phyloP scores from a whole-genome alignment of 768 basidiomycete species.

The Tylopilus plumbeoviolaceoides region DNA sequence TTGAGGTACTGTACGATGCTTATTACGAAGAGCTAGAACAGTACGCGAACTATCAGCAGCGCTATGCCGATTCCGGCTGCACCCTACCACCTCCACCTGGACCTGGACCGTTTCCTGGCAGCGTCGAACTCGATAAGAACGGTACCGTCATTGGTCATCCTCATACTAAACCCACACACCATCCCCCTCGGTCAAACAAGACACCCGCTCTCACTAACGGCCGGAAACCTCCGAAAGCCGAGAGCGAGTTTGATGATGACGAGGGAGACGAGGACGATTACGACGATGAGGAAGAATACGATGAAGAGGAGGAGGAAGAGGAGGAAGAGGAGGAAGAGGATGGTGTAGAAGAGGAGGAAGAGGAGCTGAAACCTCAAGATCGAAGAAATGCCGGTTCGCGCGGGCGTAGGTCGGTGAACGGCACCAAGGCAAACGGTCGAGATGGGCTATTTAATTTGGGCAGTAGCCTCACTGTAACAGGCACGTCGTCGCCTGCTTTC shows the following conservation, averaged over 20 bases:
- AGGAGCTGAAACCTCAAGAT: constrained; percentile 44
- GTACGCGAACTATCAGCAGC: constrained; percentile 98
- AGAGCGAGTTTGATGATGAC: constrained; percentile 65
- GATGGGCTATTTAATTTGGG: constrained; percentile 80
- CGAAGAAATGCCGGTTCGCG: constrained; percentile 32
- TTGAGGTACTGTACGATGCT: constrained; percentile 99
- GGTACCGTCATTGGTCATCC: constrained; percentile 56
- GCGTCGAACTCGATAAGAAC: constrained; percentile 93
- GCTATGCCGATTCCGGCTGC: constrained; percentile 87
- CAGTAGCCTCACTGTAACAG: constrained; percentile 78
- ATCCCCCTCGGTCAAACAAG: constrained; percentile 37
- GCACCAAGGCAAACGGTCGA: constrained; percentile 43
- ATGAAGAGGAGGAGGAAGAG: constrained; percentile 65
- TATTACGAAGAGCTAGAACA: constrained; percentile 99
- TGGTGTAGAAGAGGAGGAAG: constrained; percentile 57
- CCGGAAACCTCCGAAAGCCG: constrained; percentile 46
- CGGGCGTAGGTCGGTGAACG: constrained; percentile 40
- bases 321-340: constrained; percentile 71
- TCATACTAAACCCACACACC: constrained; percentile 32
- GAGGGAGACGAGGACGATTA: constrained; percentile 54
- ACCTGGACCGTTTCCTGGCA: constrained; percentile 97
- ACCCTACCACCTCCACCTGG: constrained; percentile 90
- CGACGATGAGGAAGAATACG: constrained; percentile 54
- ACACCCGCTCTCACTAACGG: constrained; percentile 32
- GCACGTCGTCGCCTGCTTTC: constrained; percentile 37